Percentiles rank a stretch among this genome's conserved stretches.
phyloP scores from a whole-genome alignment of 495 filamentous ascomycete species.

The Glonium stellatum region DNA sequence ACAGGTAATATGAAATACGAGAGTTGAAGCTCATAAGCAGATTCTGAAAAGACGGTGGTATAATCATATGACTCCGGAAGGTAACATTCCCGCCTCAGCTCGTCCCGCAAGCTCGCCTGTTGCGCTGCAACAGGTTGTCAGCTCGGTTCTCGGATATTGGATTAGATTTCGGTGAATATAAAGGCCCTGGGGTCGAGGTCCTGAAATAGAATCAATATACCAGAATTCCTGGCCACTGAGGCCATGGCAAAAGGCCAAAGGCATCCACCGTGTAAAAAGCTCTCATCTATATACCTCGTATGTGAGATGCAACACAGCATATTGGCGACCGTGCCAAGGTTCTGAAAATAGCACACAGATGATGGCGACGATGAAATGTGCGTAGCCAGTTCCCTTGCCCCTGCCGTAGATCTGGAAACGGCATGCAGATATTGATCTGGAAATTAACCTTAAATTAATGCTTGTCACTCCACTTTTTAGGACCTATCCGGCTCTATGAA shows the following conservation, averaged over 20 bases:
- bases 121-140: constrained; percentile 3
- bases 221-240: not conserved
- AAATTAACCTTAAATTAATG: constrained; percentile 34
- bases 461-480: constrained; percentile 20
- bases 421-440: constrained; percentile 27
- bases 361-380: constrained; percentile 7
- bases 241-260: constrained; percentile 10
- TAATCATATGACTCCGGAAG: not conserved
- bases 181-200: constrained; percentile 15
- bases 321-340: constrained; percentile 22
- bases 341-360: constrained; percentile 25
- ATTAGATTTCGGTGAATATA: constrained; percentile 19
- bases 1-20: not conserved
- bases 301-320: constrained; percentile 13
- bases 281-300: constrained; percentile 27
- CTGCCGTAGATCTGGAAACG: constrained; percentile 28
- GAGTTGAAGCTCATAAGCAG: not conserved
- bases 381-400: constrained; percentile 8
- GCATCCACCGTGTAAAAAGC: constrained; percentile 5
- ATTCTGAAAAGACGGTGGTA: not conserved
- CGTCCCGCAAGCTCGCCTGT: constrained; percentile 6
- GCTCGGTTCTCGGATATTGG: constrained; percentile 21
- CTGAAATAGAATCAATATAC: constrained; percentile 27
- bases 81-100: not conserved
- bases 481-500: constrained; percentile 4